Conservation (phyloP, 1,139 yeast genomes). For the Debaryomyces coudertii region DNA sequence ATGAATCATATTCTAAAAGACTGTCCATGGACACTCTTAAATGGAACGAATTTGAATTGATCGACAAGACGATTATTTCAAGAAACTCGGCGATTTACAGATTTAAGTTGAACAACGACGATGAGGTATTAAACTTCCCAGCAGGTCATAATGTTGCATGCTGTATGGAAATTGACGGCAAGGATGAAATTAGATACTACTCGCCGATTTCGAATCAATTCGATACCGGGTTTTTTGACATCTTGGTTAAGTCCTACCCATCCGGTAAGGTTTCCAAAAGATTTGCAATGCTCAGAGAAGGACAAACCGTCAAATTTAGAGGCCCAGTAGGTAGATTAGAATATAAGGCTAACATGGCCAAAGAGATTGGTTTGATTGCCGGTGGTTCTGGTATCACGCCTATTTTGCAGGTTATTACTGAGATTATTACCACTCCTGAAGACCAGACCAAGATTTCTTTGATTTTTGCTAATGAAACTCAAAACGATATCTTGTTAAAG, state of each 20-base stretch:
- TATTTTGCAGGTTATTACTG: constrained; percentile 66
- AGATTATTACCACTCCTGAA: constrained; percentile 66
- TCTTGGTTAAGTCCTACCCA: constrained; percentile 71
- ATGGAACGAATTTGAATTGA: constrained; percentile 68
- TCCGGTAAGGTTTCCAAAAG: constrained; percentile 67
- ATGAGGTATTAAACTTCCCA: constrained; percentile 66
- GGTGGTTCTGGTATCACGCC: constrained; percentile 88
- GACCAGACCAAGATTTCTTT: constrained; percentile 63
- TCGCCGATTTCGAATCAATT: constrained; percentile 73
- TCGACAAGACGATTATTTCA: constrained; percentile 71
- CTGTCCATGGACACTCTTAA: constrained; percentile 50
- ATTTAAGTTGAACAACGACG: constrained; percentile 61
- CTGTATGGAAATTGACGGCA: constrained; percentile 56
- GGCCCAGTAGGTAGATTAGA: constrained; percentile 79
- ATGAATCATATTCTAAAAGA: constrained; percentile 51
- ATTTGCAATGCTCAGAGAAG: constrained; percentile 64
- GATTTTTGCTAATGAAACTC: constrained; percentile 72
- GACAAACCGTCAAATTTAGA: constrained; percentile 67
- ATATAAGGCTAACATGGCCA: constrained; percentile 61
- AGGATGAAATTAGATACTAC: constrained; percentile 67
- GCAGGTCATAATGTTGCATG: constrained; percentile 78
- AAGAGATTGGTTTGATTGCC: constrained; percentile 69
- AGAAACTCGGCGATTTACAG: constrained; percentile 74
- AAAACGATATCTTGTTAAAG: constrained; percentile 69
- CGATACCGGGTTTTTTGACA: constrained; percentile 74